Percentiles rank a stretch among this genome's conserved stretches.
Evolutionary conservation across 148 eudicot genomes (phyloP).

Genomic region (Cornus kousa): DNA sequence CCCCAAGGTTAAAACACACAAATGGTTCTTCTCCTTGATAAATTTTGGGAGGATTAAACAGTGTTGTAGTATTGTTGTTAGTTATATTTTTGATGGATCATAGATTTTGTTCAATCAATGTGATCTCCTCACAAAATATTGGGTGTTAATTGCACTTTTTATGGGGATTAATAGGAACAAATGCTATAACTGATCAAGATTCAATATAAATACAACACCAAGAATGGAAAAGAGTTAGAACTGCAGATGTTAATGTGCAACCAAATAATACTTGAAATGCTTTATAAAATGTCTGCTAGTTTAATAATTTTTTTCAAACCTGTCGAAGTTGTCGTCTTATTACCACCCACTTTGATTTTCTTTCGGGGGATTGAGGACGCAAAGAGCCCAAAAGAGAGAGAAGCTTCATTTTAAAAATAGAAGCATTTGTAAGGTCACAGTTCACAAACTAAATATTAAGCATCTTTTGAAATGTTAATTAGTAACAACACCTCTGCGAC

Average conservation of each 20-base stretch:
- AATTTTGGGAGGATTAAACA: not conserved
- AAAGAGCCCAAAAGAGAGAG: conserved; percentile 77
- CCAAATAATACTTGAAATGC: not conserved
- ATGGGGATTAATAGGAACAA: not conserved
- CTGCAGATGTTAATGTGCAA: not conserved
- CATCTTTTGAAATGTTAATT: not conserved
- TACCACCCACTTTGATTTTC: conserved; percentile 89
- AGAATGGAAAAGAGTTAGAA: not conserved
- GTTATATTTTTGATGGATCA: not conserved
- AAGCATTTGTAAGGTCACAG: conserved; percentile 14
- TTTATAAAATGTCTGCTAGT: not conserved
- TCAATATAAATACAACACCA: not conserved
- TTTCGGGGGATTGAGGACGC: conserved; percentile 83
- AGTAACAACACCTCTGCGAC: conserved; percentile 70
- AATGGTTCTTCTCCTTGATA: not conserved
- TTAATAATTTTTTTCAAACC: conserved; percentile 37
- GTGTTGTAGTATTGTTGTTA: not conserved
- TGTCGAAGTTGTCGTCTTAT: conserved; percentile 92
- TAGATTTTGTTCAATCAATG: not conserved
- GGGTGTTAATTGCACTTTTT: too few relatives aligned
- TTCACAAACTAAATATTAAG: not conserved
- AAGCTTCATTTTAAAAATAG: conserved; percentile 47
- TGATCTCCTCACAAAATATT: too few relatives aligned
- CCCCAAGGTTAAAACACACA: not conserved
- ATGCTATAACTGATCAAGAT: not conserved